Evolutionary conservation across 352 stramenopile species (phyloP).

Genomic region (Aphanomyces cochlioides): DNA sequence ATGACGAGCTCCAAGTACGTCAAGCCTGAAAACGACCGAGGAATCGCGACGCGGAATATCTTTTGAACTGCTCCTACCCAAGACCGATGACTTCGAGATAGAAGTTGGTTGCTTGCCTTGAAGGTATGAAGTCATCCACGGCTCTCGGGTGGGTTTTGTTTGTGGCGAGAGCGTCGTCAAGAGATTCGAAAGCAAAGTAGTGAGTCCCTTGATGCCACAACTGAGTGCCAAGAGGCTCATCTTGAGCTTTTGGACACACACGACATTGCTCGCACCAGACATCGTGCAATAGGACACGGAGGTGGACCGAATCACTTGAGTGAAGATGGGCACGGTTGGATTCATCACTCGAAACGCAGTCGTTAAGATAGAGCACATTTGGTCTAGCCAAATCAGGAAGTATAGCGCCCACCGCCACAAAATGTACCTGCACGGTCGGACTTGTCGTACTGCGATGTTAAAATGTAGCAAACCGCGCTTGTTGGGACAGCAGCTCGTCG

Average conservation of each 20-base stretch:
- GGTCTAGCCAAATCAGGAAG: conserved; percentile 6
- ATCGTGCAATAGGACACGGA: conserved; percentile 66
- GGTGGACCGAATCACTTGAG: conserved; percentile 65
- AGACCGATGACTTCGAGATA: background rate
- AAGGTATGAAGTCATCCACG: conserved; percentile 22
- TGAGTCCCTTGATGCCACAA: conserved; percentile 59
- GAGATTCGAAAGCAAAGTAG: conserved; percentile 67
- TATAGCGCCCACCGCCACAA: background rate
- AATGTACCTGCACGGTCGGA: conserved; percentile 18
- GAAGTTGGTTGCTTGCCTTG: background rate
- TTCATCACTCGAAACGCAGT: conserved; percentile 70
- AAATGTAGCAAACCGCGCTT: conserved; percentile 61
- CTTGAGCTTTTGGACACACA: conserved; percentile 66
- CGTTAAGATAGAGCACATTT: conserved; percentile 48
- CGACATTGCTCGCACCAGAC: conserved; percentile 68
- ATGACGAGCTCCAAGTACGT: conserved; percentile 74
- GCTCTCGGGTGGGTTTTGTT: background rate
- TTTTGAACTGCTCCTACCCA: conserved; percentile 16
- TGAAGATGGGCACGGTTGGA: conserved; percentile 65
- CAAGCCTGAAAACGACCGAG: conserved; percentile 70
- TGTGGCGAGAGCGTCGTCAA: conserved; percentile 34
- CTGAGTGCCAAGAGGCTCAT: conserved; percentile 66
- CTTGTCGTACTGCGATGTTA: conserved; percentile 30
- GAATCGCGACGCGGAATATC: conserved; percentile 73
- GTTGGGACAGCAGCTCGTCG: conserved; percentile 49